Base-by-base conservation (phyloP, 108 stramenopile genomes). In the Discostella stelligeroides region DNA sequence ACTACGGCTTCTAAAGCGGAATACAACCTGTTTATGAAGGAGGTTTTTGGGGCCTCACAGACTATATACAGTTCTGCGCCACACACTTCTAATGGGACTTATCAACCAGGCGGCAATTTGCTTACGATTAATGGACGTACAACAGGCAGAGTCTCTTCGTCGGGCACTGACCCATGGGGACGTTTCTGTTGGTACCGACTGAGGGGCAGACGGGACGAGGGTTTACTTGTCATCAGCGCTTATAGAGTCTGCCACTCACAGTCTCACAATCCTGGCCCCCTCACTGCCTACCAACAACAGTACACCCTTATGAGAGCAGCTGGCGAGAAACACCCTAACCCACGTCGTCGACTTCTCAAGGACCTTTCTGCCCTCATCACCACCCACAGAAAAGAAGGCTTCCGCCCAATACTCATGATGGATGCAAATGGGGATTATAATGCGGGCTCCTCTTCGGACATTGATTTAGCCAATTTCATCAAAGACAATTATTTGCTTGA, bases 241-340 rank as follows among this genome's bases (percentile, higher is more conserved):
- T 57, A 57, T 23, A 3, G 56, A 12, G 56, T 57, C 4, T 57
- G 56, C 56, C 56, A 57, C n/a, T n/a, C n/a, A 4, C 2, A 4
- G 2, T 21, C n/a, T 34, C n/a, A 21, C 56, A 4, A 10, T 4
- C 20, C 56, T 21, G 56, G 56, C 8, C 20, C 56, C n/a, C n/a
- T 34, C 56, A 57, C 56, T 21, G 56, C 56, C 3, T 57, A 57
- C 9, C 29, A 28, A 7, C 27, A 34, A 21, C 29, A 57, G 9
- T 2, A n/a, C n/a, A n/a, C n/a, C n/a, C n/a, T n/a, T n/a, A n/a
- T n/a, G n/a, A n/a, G n/a, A n/a, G n/a, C n/a, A 7, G 6, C 4
- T 21, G 56, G 56, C n/a, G 20, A 9, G 2, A 7, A 4, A 28
- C n/a, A 8, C 4, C 56, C 56, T 7, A 57, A 57, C 11, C 56